These are phyloP conservation scores for Staphylotrichum tortipilum DNA, from an alignment of 495 filamentous ascomycete genomes.

Conservation along the genomic window DNA sequence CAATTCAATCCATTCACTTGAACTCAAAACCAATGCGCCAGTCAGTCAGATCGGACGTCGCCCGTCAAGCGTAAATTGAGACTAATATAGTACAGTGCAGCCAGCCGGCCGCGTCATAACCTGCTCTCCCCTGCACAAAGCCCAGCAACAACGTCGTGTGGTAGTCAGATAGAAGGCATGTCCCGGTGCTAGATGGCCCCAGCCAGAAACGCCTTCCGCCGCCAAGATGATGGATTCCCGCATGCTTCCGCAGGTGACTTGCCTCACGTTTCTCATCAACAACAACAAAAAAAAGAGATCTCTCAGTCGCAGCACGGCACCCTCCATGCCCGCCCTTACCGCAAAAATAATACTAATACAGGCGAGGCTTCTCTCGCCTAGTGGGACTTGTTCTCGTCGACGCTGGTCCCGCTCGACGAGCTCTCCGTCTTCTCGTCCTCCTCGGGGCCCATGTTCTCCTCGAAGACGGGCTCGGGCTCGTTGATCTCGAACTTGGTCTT, in stretches of 20 bases:
- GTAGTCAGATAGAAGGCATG: constrained; percentile 22
- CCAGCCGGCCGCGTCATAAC: constrained; percentile 12
- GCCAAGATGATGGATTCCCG: constrained; percentile 25
- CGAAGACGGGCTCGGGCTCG: constrained; percentile 79
- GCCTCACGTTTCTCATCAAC: constrained; percentile 8
- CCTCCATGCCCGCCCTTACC: too few relatives aligned
- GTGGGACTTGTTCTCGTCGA: constrained; percentile 29
- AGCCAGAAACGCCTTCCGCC: constrained; percentile 21
- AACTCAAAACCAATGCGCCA: too few relatives aligned
- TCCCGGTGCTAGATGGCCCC: constrained; percentile 7
- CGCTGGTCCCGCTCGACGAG: constrained; percentile 35
- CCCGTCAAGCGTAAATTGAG: constrained; percentile 1
- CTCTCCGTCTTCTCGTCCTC: constrained; percentile 46
- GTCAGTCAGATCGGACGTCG: not conserved
- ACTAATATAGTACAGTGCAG: constrained; percentile 16
- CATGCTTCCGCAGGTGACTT: constrained; percentile 14
- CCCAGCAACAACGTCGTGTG: constrained; percentile 10
- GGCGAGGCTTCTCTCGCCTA: too few relatives aligned
- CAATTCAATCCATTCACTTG: too few relatives aligned
- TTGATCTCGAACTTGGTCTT: constrained; percentile 85
- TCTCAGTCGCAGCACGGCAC: too few relatives aligned
- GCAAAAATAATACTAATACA: too few relatives aligned
- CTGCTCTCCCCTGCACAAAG: constrained; percentile 8
- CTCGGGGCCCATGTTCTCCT: constrained; percentile 59
- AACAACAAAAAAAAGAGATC: too few relatives aligned